Conservation (phyloP, 1,139 yeast species). For the Candida smagusa region DNA sequence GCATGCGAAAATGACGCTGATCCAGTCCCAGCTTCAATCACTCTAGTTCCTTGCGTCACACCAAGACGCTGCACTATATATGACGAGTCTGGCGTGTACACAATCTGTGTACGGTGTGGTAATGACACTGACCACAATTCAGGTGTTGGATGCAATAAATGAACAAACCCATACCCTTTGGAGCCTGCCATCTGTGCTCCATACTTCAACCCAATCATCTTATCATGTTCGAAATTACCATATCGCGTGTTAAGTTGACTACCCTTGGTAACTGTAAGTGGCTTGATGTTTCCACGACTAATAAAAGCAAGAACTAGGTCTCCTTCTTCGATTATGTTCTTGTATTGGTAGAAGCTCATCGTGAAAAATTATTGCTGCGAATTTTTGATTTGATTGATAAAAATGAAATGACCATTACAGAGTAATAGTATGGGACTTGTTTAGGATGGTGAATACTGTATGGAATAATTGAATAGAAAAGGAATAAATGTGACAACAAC, state of each 20-base stretch:
- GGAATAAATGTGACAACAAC: too few relatives aligned
- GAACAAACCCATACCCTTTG: constrained; percentile 82
- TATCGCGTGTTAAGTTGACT: constrained; percentile 75
- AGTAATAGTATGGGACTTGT: too few relatives aligned
- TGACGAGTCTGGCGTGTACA: constrained; percentile 92
- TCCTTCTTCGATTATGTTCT: constrained; percentile 68
- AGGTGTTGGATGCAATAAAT: constrained; percentile 86
- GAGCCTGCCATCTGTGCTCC: constrained; percentile 86
- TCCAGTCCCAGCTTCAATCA: constrained; percentile 97
- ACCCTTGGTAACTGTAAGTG: constrained; percentile 59
- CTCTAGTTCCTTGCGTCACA: constrained; percentile 70
- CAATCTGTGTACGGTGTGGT: constrained; percentile 97
- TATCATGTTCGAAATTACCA: constrained; percentile 80
- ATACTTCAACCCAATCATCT: constrained; percentile 76
- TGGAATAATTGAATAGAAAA: too few relatives aligned
- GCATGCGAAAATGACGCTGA: constrained; percentile 96
- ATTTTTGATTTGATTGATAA: too few relatives aligned
- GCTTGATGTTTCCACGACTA: constrained; percentile 75
- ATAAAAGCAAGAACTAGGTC: constrained; percentile 85
- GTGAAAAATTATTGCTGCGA: too few relatives aligned
- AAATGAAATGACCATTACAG: too few relatives aligned
- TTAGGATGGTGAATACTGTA: too few relatives aligned
- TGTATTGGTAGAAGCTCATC: constrained; percentile 50
- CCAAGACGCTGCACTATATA: constrained; percentile 81
- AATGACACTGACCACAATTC: constrained; percentile 93